A percentile compares a stretch with the other conserved stretches of the same genome.
phyloP scores from a whole-genome alignment of 2,329 filamentous ascomycete species.

The Aureobasidium sp. region DNA sequence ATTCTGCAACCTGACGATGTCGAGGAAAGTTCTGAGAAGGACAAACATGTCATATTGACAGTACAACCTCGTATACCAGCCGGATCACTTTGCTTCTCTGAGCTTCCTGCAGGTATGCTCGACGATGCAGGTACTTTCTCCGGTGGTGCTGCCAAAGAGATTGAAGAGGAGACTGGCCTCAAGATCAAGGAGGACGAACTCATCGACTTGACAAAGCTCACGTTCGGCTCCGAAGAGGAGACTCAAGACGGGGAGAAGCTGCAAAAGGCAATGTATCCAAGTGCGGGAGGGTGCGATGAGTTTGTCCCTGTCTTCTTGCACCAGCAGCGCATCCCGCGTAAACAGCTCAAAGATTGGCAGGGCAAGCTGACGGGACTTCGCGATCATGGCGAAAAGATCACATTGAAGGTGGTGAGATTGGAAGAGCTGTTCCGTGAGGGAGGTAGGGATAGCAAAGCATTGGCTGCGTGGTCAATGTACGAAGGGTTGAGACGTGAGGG shows the following conservation, averaged over 20 bases:
- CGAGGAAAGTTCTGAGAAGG: constrained; percentile 31
- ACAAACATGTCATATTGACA: constrained; percentile 47
- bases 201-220: constrained; percentile 46
- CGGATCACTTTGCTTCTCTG: constrained; percentile 45
- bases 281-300: constrained; percentile 50
- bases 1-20: constrained; percentile 47
- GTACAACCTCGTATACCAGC: constrained; percentile 51
- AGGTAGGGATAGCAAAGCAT: constrained; percentile 47
- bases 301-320: constrained; percentile 50
- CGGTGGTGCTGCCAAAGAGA: constrained; percentile 49
- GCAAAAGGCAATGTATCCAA: constrained; percentile 46
- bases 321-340: constrained; percentile 43
- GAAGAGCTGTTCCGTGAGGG: constrained; percentile 47
- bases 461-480: constrained; percentile 50
- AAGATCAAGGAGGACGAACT: constrained; percentile 42
- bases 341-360: constrained; percentile 42
- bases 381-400: constrained; percentile 51
- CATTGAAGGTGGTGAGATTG: constrained; percentile 46
- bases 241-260: constrained; percentile 30
- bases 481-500: constrained; percentile 42
- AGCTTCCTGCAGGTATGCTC: constrained; percentile 54
- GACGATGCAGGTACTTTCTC: constrained; percentile 47
- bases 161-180: constrained; percentile 50
- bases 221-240: constrained; percentile 25
- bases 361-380: constrained; percentile 48